Percentiles rank a stretch among this genome's conserved stretches.
Evolutionary conservation across 75 land plant species (phyloP).

Genomic region (Sequoiadendron giganteum): DNA sequence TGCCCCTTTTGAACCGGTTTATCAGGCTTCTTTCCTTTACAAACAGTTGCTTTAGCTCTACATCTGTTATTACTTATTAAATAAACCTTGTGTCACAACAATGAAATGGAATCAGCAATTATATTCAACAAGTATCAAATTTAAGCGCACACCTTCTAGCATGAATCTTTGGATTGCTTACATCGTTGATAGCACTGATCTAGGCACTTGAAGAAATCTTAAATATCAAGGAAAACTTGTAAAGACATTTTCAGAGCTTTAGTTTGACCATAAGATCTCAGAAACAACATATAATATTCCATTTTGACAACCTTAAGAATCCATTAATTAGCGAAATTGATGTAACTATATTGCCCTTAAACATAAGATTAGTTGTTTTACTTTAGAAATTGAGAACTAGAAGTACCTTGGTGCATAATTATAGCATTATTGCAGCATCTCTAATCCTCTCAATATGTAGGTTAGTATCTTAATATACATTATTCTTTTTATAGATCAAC

Average conservation of each 20-base stretch:
- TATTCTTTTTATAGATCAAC: neutral
- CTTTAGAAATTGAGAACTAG: no score
- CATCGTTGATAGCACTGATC: no score
- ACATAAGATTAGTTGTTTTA: neutral
- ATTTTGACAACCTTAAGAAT: neutral
- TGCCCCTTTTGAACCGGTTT: no score
- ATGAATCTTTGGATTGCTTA: neutral
- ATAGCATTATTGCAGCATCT: neutral
- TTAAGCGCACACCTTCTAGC: neutral
- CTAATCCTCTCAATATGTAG: neutral
- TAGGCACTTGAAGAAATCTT: no score
- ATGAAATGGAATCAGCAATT: neutral
- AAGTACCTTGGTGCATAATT: neutral
- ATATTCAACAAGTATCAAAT: neutral
- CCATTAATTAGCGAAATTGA: neutral
- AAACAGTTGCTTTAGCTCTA: neutral
- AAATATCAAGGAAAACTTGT: no score
- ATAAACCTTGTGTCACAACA: neutral
- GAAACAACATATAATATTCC: neutral
- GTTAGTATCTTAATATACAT: neutral
- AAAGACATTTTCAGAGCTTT: neutral
- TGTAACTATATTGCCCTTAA: neutral
- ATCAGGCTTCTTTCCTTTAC: no score
- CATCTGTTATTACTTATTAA: neutral
- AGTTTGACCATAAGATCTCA: neutral